Evolutionary conservation across 1,284 basidiomycete genomes (phyloP).

Genomic region (Termitomyces sp.): DNA sequence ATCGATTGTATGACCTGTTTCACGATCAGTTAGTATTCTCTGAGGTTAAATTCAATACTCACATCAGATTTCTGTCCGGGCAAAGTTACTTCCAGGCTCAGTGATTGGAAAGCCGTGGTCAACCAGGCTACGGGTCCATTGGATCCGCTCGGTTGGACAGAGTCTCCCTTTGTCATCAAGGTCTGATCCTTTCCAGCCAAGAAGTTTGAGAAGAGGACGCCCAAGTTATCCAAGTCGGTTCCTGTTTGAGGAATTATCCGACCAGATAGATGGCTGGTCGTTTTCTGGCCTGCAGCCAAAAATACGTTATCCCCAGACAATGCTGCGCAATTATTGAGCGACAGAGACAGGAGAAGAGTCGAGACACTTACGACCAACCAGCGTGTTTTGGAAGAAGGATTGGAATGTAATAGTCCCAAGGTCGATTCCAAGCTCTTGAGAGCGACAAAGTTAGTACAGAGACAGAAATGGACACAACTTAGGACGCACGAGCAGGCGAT

Average conservation of each 20-base stretch:
- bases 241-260: slow-evolving; percentile 61
- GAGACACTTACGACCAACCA: slow-evolving; percentile 49
- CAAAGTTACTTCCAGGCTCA: slow-evolving; percentile 58
- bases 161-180: slow-evolving; percentile 55
- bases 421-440: slow-evolving; percentile 65
- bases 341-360: neutral
- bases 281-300: slow-evolving; percentile 48
- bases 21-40: slow-evolving; percentile 6
- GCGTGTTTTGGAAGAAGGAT: slow-evolving; percentile 49
- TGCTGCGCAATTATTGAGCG: slow-evolving; percentile 30
- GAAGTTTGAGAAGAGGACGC: slow-evolving; percentile 64
- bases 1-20: slow-evolving; percentile 66
- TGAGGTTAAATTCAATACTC: slow-evolving; percentile 11
- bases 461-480: neutral
- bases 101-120: slow-evolving; percentile 64
- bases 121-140: slow-evolving; percentile 58
- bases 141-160: slow-evolving; percentile 56
- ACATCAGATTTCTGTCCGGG: slow-evolving; percentile 60
- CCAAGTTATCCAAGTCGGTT: slow-evolving; percentile 49
- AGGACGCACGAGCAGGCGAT: slow-evolving; percentile 55
- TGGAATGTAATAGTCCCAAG: slow-evolving; percentile 68
- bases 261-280: slow-evolving; percentile 53
- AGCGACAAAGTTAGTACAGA: slow-evolving; percentile 9
- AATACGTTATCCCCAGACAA: slow-evolving; percentile 47
- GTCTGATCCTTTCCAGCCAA: slow-evolving; percentile 65